Evolutionary conservation across 2,329 filamentous ascomycete species (phyloP).

Genomic region (Remersonia thermophila): DNA sequence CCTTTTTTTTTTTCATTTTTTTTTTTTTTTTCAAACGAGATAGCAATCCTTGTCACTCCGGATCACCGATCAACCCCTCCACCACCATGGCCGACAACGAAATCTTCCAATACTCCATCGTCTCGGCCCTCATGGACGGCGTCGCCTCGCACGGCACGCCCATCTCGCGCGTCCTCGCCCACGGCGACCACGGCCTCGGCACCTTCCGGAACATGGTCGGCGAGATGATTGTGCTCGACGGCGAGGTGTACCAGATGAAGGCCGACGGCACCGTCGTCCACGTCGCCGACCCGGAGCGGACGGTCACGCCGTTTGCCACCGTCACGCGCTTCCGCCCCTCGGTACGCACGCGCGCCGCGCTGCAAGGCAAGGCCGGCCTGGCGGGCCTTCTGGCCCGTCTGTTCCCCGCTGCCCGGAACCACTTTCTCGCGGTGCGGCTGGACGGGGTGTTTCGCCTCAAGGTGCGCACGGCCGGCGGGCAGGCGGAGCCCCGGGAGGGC

Average conservation of each 20-base stretch:
- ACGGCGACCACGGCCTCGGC: slow-evolving; percentile 25
- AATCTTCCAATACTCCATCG: slow-evolving; percentile 24
- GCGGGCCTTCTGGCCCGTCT: slow-evolving; percentile 13
- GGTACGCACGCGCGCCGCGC: slow-evolving; percentile 6
- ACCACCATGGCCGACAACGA: slow-evolving; percentile 20
- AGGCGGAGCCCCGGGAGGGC: slow-evolving; percentile 18
- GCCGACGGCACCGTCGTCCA: slow-evolving; percentile 21
- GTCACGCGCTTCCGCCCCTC: slow-evolving; percentile 23
- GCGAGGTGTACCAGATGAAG: slow-evolving; percentile 24
- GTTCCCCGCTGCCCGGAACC: slow-evolving; percentile 19
- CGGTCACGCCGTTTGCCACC: slow-evolving; percentile 24
- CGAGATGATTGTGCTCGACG: slow-evolving; percentile 26
- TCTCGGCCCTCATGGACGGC: slow-evolving; percentile 26
- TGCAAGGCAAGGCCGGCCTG: slow-evolving; percentile 21
- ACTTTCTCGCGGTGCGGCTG: slow-evolving; percentile 21
- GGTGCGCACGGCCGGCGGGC: slow-evolving; percentile 23
- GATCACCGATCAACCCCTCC: background rate
- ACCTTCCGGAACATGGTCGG: slow-evolving; percentile 24
- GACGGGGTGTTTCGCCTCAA: slow-evolving; percentile 21
- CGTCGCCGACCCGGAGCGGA: slow-evolving; percentile 15
- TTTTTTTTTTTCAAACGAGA: too few species aligned
- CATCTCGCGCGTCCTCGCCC: slow-evolving; percentile 18
- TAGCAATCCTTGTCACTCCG: too few species aligned
- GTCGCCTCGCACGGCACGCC: slow-evolving; percentile 23
- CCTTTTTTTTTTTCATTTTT: too few species aligned